Base-by-base conservation (phyloP, 1,284 basidiomycete genomes). In the Kalmanozyma brasiliensis region DNA sequence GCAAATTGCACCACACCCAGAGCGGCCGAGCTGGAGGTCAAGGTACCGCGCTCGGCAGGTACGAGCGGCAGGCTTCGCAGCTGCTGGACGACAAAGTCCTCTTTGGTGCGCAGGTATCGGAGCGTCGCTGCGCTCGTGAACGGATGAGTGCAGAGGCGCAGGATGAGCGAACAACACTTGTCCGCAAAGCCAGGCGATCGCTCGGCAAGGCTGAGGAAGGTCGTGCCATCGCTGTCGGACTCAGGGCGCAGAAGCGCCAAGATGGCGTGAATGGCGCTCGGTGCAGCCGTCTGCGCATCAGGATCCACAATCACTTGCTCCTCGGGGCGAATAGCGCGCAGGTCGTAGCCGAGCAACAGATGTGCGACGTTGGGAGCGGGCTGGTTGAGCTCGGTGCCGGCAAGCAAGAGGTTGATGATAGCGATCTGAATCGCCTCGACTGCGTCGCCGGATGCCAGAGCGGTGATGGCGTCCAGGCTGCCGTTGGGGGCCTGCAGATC, bases 1-100 rank as follows among this genome's bases (percentile, higher is more conserved):
- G 85, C 84, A 76, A 90, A 93, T 26, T 87, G 82, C 1, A 92
- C 87, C 35, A 89, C 85, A 26, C 95, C 90, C 52, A 85, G 85
- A 0, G 88, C 86, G 48, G 42, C 74, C 24, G 42, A 64, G 42
- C 38, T 67, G 41, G 36, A 51, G 34, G 52, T 47, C 30, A 61
- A 19, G 1, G 63, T 47, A 9, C 48, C 53, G 17, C 49, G 63
- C 20, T 74, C 66, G 26, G 64, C 69, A 37, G 60, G 82, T 44
- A 36, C 64, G 17, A 79, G 73, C 24, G 92, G 89, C 17, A 94
- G 85, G 19, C 85, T 87, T 3, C 88, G 86, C 19, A 97, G 86
- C 81, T 97, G 94, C 8, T 89, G 87, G 1, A 89, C 88, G 73
- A 95, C 93, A 84, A 94, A 98, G 76, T 94, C 90, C 82, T 94